These are phyloP conservation scores for Diplodia sapinea DNA, from an alignment of 2,329 filamentous ascomycete genomes.

Conservation along the genomic window DNA sequence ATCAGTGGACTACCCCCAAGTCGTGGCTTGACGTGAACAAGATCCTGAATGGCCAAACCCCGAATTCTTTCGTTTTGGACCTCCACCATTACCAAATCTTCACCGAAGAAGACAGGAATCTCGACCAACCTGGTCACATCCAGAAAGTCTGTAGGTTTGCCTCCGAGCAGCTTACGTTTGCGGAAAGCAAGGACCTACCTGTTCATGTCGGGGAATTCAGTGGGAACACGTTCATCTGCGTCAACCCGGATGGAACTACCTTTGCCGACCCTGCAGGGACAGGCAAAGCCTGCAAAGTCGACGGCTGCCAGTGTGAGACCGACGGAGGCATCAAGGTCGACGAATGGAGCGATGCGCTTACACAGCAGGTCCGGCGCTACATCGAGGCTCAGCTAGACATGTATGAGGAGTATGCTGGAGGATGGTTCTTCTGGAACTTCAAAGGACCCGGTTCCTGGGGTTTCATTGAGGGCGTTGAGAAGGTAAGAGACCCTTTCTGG, in stretches of 20 bases:
- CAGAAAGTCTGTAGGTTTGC: conserved; percentile 54
- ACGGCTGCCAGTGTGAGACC: conserved; percentile 48
- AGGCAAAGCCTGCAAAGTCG: conserved; percentile 41
- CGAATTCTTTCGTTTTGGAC: conserved; percentile 65
- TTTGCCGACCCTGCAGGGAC: conserved; percentile 34
- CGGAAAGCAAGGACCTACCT: conserved; percentile 48
- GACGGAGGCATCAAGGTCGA: conserved; percentile 42
- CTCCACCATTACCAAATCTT: conserved; percentile 59
- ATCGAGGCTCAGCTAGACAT: conserved; percentile 54
- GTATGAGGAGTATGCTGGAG: conserved; percentile 49
- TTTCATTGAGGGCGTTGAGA: conserved; percentile 48
- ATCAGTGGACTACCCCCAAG: conserved; percentile 61
- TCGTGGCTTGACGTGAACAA: conserved; percentile 53
- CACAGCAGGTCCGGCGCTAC: conserved; percentile 47
- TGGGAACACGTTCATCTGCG: conserved; percentile 52
- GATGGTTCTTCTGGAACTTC: conserved; percentile 54
- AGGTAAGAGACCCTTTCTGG: conserved; percentile 37
- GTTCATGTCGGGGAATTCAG: conserved; percentile 54
- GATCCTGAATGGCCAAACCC: conserved; percentile 59
- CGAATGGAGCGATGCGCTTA: conserved; percentile 45
- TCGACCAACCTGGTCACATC: conserved; percentile 51
- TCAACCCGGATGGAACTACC: conserved; percentile 49
- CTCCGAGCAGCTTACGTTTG: conserved; percentile 57
- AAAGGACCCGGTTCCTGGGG: conserved; percentile 52
- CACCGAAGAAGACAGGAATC: conserved; percentile 43